phyloP scores from a whole-genome alignment of 352 stramenopile species.

The Bremia lactucae region DNA sequence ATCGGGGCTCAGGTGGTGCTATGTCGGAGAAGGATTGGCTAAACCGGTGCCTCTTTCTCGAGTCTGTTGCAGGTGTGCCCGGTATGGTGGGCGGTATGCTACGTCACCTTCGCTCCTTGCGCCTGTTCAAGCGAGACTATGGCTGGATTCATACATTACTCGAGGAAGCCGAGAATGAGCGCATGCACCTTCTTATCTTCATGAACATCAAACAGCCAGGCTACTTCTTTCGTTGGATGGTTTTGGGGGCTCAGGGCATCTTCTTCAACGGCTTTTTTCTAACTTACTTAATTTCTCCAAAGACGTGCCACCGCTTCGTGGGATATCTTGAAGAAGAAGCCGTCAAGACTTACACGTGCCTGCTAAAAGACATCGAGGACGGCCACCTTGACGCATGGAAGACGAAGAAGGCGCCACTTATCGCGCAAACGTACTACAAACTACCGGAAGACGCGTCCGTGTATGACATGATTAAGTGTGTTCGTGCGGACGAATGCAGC shows the following conservation, averaged over 20 bases:
- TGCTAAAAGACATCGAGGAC: slow-evolving; percentile 84
- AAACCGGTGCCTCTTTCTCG: slow-evolving; percentile 62
- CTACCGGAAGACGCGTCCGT: slow-evolving; percentile 61
- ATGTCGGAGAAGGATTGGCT: slow-evolving; percentile 63
- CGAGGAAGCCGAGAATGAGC: slow-evolving; percentile 89
- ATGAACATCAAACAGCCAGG: slow-evolving; percentile 82
- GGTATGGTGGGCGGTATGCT: slow-evolving; percentile 65
- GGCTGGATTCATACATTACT: slow-evolving; percentile 54
- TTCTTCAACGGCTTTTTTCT: slow-evolving; percentile 82
- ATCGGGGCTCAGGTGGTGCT: slow-evolving; percentile 31
- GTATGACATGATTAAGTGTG: slow-evolving; percentile 76
- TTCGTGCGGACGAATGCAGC: slow-evolving; percentile 84
- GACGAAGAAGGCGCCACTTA: slow-evolving; percentile 45
- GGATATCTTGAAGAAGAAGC: slow-evolving; percentile 90
- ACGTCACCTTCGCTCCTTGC: slow-evolving; percentile 70
- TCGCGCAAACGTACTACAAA: slow-evolving; percentile 85
- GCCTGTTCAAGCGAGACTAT: slow-evolving; percentile 71
- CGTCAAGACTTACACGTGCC: slow-evolving; percentile 86
- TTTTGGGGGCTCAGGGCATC: slow-evolving; percentile 73
- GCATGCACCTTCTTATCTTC: slow-evolving; percentile 89
- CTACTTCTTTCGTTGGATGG: slow-evolving; percentile 50
- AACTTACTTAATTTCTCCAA: slow-evolving; percentile 82
- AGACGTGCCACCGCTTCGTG: slow-evolving; percentile 86
- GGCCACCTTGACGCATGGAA: slow-evolving; percentile 73
- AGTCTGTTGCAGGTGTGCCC: slow-evolving; percentile 59